Evolutionary conservation across 2,329 filamentous ascomycete species (phyloP).

Genomic region (Fusarium fracticaudum): DNA sequence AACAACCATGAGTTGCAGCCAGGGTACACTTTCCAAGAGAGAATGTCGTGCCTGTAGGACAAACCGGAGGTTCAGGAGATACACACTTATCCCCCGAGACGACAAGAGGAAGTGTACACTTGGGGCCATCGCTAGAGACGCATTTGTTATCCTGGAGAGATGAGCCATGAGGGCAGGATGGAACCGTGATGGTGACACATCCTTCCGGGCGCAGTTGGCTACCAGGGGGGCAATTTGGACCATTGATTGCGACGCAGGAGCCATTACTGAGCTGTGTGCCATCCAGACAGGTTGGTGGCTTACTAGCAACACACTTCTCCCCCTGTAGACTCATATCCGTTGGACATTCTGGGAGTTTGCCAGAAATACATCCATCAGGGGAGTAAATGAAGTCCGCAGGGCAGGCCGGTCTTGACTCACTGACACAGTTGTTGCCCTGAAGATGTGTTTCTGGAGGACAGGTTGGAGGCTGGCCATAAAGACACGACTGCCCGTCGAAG

Average conservation of each 20-base stretch:
- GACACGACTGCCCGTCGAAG: background rate
- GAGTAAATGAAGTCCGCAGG: background rate
- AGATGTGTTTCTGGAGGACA: background rate
- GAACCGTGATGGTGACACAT: background rate
- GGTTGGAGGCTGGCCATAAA: background rate
- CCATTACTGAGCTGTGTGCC: background rate
- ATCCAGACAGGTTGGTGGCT: background rate
- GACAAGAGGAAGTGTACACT: background rate
- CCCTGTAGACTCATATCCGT: background rate
- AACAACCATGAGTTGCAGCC: background rate
- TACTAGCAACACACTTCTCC: background rate
- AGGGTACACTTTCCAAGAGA: background rate
- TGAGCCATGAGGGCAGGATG: background rate
- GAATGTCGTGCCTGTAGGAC: background rate
- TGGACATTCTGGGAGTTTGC: background rate
- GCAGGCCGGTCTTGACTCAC: background rate
- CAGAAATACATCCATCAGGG: background rate
- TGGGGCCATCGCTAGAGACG: background rate
- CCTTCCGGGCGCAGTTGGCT: background rate
- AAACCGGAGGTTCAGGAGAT: background rate
- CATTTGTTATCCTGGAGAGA: background rate
- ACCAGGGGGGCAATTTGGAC: background rate
- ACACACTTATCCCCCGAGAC: background rate
- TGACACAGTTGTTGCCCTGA: background rate
- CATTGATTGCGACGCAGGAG: background rate